Base-by-base conservation (phyloP, 768 basidiomycete genomes). In the Trametes cinnabarina region DNA sequence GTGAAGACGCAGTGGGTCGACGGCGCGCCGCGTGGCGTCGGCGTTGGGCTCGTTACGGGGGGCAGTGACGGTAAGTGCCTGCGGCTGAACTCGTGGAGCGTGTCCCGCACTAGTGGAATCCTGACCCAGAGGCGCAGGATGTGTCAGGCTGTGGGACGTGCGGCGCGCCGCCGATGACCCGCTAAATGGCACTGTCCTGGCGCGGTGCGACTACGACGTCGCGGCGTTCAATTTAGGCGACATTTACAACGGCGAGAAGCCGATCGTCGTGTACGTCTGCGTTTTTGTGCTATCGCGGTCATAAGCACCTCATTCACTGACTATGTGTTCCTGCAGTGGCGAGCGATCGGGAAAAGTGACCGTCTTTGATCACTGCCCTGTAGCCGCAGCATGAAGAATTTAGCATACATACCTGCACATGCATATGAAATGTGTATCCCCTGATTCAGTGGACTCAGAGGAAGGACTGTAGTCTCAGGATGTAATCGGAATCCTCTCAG, bases 131-230 rank as follows among this genome's bases (percentile, higher is more conserved):
- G 34, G 35, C 25, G 57, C 65, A 88, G 87, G 87, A n/a, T 87
- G 85, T 65, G 79, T 90, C 10, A 77, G 87, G 25, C 62, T 87
- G 34, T 90, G 87, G 87, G 80, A 88, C 64, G 79, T 84, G 6
- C 69, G 73, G 23, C 66, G 71, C n/a, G 74, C 81, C 1, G 63
- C 62, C 1, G 65, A 69, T 7, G 71, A 76, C 49, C 65, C 69
- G 3, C 55, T 62, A 3, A 82, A 85, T 67, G 85, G 82, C 15
- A 69, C 46, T 2, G 66, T 82, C 9, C 62, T 89, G 14, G 85
- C 80, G 4, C 76, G 82, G 61, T 76, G 78, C 5, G 73, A 78
- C 61, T 81, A 79, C 12, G 86, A 89, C 63, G 73, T 88, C 23
- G 82, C 75, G 0, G 70, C 77, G 57, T 88, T 89, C 66, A 76